phyloP scores from a whole-genome alignment of 2,329 filamentous ascomycete species.

The Diaporthe longicolla region DNA sequence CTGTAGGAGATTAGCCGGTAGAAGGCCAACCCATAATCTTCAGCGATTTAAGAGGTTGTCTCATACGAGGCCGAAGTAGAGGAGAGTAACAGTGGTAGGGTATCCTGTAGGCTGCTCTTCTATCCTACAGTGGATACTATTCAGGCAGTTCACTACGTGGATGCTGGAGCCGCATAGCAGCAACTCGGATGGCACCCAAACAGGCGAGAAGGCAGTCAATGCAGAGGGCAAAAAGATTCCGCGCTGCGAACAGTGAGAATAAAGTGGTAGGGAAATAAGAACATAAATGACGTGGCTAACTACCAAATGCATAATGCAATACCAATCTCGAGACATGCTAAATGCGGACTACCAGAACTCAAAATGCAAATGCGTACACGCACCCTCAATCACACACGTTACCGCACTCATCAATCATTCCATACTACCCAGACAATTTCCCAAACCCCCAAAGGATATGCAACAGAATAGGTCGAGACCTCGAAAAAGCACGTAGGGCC shows the following conservation, averaged over 20 bases:
- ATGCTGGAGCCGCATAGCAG: too few species aligned
- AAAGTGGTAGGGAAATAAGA: not conserved
- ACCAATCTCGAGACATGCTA: constrained; percentile 17
- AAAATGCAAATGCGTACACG: not conserved
- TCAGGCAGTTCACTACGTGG: too few species aligned
- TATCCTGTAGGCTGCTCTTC: too few species aligned
- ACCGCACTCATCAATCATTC: not conserved
- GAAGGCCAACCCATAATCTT: too few species aligned
- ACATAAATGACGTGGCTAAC: not conserved
- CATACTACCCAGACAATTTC: not conserved
- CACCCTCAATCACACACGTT: not conserved
- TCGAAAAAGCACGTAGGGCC: not conserved
- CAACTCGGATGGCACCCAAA: too few species aligned
- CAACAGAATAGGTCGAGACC: not conserved
- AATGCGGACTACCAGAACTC: not conserved
- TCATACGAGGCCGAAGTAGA: too few species aligned
- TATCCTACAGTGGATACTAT: too few species aligned
- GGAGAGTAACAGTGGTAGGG: too few species aligned
- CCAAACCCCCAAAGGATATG: not conserved
- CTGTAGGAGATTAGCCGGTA: too few species aligned
- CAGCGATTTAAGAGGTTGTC: too few species aligned
- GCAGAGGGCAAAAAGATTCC: not conserved
- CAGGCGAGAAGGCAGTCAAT: not conserved
- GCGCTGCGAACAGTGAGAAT: not conserved
- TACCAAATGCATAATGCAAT: constrained; percentile 8